Conservation (phyloP, 495 filamentous ascomycete genomes). For the Hypomontagnella submonticulosa region DNA sequence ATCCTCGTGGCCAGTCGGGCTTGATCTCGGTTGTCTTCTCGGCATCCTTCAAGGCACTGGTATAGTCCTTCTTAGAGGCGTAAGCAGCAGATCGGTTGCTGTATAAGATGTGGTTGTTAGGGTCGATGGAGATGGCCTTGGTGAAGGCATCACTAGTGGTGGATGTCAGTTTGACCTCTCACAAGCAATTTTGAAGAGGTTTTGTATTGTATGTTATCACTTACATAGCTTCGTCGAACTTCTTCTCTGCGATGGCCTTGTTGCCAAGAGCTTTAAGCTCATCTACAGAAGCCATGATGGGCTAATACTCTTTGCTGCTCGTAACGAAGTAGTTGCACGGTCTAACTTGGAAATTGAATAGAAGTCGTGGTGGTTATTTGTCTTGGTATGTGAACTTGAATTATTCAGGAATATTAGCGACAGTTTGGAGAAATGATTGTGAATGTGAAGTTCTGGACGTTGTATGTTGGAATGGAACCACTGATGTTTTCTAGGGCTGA, state of each 20-base stretch:
- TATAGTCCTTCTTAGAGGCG: slow-evolving; percentile 87
- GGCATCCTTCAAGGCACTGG: slow-evolving; percentile 86
- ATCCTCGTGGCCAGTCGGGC: slow-evolving; percentile 98
- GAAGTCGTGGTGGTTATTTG: neutral
- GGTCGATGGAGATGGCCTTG: slow-evolving; percentile 88
- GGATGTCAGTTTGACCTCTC: slow-evolving; percentile 23
- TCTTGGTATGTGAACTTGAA: neutral
- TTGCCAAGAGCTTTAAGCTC: slow-evolving; percentile 95
- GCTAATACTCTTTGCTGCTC: neutral
- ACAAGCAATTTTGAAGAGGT: neutral
- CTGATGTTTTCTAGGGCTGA: slow-evolving; percentile 33
- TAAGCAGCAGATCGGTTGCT: slow-evolving; percentile 98
- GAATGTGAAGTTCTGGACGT: neutral
- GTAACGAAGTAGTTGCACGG: neutral
- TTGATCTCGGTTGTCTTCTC: slow-evolving; percentile 93
- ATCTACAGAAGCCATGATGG: slow-evolving; percentile 62
- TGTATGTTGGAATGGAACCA: slow-evolving; percentile 24
- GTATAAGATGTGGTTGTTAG: slow-evolving; percentile 93
- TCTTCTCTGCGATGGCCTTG: slow-evolving; percentile 95
- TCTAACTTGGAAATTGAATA: neutral
- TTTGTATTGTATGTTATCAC: slow-evolving; percentile 47
- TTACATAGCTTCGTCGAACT: slow-evolving; percentile 95
- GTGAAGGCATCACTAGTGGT: slow-evolving; percentile 86
- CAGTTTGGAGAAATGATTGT: neutral
- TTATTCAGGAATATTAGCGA: neutral